Evolutionary conservation across 805 yeast species (phyloP).

Genomic region (Zygoascus bituminiphila): DNA sequence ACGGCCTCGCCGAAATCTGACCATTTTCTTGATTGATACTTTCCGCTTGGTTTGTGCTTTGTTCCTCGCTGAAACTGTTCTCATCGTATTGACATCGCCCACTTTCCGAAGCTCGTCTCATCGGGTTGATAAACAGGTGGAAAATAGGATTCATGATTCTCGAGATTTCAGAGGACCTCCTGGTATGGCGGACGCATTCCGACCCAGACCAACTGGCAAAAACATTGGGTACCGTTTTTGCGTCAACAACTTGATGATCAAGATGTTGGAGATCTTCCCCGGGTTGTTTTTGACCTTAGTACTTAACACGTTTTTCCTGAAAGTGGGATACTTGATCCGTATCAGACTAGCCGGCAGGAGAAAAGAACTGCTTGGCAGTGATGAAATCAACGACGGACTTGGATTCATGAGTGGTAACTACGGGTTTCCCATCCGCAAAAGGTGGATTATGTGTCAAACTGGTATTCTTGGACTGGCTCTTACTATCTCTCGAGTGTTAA

Average conservation of each 20-base stretch:
- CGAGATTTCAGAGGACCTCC: background rate
- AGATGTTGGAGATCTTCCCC: slow-evolving; percentile 9
- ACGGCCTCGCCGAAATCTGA: slow-evolving; percentile 8
- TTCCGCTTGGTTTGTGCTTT: slow-evolving; percentile 4
- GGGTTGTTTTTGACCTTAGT: slow-evolving; percentile 5
- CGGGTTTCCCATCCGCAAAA: slow-evolving; percentile 9
- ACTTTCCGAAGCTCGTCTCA: background rate
- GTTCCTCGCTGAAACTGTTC: slow-evolving; percentile 6
- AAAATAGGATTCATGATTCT: background rate
- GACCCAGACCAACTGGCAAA: background rate
- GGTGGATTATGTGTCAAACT: slow-evolving; percentile 9
- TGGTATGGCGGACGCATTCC: background rate
- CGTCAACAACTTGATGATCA: background rate
- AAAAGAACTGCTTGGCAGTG: background rate
- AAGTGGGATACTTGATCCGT: slow-evolving; percentile 2
- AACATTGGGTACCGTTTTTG: background rate
- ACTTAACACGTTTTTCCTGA: slow-evolving; percentile 3
- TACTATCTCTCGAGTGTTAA: slow-evolving; percentile 2
- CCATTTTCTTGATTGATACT: slow-evolving; percentile 9
- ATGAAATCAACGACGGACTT: slow-evolving; percentile 3
- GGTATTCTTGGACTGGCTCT: slow-evolving; percentile 2
- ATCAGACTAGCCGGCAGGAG: background rate
- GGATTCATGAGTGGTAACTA: slow-evolving; percentile 14
- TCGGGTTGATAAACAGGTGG: background rate
- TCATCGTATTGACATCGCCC: background rate